Evolutionary conservation across 2,329 filamentous ascomycete species (phyloP).

Genomic region (Sporothrix mexicana): DNA sequence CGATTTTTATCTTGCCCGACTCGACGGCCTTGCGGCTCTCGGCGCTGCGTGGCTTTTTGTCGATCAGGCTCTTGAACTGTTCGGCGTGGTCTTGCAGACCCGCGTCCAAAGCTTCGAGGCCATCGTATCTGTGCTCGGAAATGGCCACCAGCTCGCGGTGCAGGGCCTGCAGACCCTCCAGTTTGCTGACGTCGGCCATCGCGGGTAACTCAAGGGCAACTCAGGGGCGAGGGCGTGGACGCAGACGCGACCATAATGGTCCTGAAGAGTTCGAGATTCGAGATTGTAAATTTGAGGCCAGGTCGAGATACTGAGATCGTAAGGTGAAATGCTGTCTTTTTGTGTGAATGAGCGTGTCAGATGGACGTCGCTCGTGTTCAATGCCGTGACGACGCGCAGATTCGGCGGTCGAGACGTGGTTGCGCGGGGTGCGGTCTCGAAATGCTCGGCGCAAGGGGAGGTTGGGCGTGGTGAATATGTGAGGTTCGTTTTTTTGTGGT

Average conservation of each 20-base stretch:
- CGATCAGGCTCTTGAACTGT: conserved; percentile 73
- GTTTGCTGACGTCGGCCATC: conserved; percentile 76
- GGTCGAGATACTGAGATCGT: neutral
- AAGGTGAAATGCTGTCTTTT: neutral
- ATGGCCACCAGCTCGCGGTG: conserved; percentile 83
- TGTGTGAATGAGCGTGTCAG: neutral
- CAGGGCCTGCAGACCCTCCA: conserved; percentile 81
- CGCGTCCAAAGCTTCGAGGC: conserved; percentile 71
- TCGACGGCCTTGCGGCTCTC: conserved; percentile 74
- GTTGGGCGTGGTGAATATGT: conserved; percentile 3
- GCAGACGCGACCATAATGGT: conserved; percentile 36
- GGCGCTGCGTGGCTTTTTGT: conserved; percentile 76
- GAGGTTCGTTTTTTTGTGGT: conserved; percentile 22
- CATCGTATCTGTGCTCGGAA: conserved; percentile 67
- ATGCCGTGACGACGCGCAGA: neutral
- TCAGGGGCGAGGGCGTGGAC: conserved; percentile 28
- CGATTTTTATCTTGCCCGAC: conserved; percentile 74
- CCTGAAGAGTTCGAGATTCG: neutral
- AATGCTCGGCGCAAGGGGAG: conserved; percentile 1
- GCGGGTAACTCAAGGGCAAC: conserved; percentile 41
- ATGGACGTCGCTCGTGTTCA: no score
- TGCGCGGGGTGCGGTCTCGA: conserved; percentile 25
- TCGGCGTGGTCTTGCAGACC: conserved; percentile 70
- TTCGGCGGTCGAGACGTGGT: neutral
- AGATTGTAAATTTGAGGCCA: neutral